Percentiles rank a stretch among this genome's conserved stretches.
phyloP scores from a whole-genome alignment of 169 alveolate genomes.

The Nephromyces sp. region DNA sequence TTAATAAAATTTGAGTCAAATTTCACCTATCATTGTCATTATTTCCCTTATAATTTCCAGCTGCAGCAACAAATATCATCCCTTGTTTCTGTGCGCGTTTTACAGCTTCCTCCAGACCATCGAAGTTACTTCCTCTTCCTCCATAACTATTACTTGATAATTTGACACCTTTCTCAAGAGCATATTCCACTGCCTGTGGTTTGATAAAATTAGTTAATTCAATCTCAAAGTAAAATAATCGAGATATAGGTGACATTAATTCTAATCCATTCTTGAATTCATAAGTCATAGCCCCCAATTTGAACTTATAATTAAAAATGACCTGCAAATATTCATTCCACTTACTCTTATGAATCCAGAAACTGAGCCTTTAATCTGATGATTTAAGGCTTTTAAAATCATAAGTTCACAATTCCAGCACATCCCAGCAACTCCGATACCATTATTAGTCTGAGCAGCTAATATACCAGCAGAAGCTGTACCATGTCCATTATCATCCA shows the following conservation, averaged over 20 bases:
- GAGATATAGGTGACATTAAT: constrained; percentile 36
- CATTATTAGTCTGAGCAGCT: constrained; percentile 55
- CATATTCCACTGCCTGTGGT: constrained; percentile 46
- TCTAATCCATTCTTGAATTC: constrained; percentile 34
- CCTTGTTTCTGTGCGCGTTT: constrained; percentile 40
- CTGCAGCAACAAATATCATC: constrained; percentile 50
- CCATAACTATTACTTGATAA: constrained; percentile 52
- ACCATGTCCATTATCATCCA: constrained; percentile 59
- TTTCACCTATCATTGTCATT: constrained; percentile 36
- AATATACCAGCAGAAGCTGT: constrained; percentile 56
- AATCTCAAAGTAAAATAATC: no score
- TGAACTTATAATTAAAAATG: constrained; percentile 26
- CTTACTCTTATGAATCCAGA: constrained; percentile 10
- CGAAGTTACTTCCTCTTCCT: constrained; percentile 44
- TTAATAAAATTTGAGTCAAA: no score
- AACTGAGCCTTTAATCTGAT: constrained; percentile 13
- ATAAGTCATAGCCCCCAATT: constrained; percentile 38
- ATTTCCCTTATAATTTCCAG: constrained; percentile 46
- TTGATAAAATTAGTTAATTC: no score
- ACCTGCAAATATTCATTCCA: not conserved
- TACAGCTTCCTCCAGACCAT: constrained; percentile 37
- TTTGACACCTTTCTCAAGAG: constrained; percentile 48
- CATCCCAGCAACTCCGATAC: constrained; percentile 48
- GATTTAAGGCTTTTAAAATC: constrained; percentile 26
- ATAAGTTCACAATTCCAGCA: constrained; percentile 24